Base-by-base conservation (phyloP, 73 alveolate species). In the Diophrys sp. region DNA sequence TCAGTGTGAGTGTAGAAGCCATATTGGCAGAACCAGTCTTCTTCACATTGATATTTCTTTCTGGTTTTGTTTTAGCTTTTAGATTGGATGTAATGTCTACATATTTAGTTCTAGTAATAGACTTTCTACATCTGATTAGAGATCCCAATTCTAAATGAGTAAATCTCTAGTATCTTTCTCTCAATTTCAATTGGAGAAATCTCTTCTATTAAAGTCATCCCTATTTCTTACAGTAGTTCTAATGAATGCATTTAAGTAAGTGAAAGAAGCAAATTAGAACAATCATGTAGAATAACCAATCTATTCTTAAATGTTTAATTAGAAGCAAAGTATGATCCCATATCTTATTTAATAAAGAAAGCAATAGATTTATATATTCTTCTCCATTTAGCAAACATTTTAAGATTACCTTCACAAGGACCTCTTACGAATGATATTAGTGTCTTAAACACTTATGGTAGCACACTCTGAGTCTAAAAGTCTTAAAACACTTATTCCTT, bases 361-460 rank as follows among this genome's bases (percentile, higher is more conserved):
- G 79, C 79, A 2, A 85, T 11, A 23, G 78, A 18, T 62, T 78
- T 85, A 54, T 73, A 73, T 0, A 87, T 67, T 73, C 74, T 87
- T 56, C 74, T 73, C 83, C 84, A 73, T 2, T 34, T 2, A 5
- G 90, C 94, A 14, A 87, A 55, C 23, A 56, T 31, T 1, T 26
- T 26, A 32, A 73, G 75, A 69, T 81, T 87, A 1, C 32, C 79
- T 0, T 30, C 75, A 69, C 88, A 69, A 1, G 94, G 94, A 0
- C 94, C 94, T 30, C 67, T 23, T 23, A 88, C 31, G 0, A 80
- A 54, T 29, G 32, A 81, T 23, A 68, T 82, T 34, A 87, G 31
- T n/a, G 94, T 54, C 0, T 53, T 56, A 26, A 85, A 80, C 2
- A 53, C 26, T 66, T 79, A 73, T 2, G 62, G 62, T 44, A 44